Percentiles rank a stretch among this genome's conserved stretches.
phyloP scores from a whole-genome alignment of 345 rosid genomes.

The Noccaea bulbosa region DNA sequence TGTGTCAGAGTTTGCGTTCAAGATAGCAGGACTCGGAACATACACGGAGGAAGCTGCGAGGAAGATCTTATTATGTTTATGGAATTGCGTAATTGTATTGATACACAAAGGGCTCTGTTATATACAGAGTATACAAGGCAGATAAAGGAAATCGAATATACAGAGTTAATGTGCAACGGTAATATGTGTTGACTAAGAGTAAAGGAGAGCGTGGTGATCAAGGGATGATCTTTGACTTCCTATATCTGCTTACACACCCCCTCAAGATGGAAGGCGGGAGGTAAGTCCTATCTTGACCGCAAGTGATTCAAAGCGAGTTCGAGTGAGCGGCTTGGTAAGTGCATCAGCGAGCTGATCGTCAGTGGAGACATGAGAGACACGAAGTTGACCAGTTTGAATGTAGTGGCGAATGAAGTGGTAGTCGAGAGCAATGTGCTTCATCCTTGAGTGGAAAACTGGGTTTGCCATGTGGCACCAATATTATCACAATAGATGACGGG shows the following conservation, averaged over 20 bases:
- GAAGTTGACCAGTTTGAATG: neutral
- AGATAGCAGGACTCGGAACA: constrained; percentile 6
- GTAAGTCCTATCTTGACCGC: neutral
- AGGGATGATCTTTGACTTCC: no score
- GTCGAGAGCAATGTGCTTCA: neutral
- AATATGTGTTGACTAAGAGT: no score
- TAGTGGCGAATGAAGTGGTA: neutral
- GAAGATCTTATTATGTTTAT: neutral
- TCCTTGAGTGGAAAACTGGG: neutral
- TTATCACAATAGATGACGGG: neutral
- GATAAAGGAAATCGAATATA: no score
- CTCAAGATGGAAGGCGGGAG: neutral
- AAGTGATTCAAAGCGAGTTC: neutral
- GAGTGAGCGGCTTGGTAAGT: neutral
- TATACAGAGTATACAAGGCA: no score
- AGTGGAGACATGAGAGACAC: neutral
- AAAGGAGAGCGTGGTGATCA: no score
- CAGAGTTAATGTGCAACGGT: no score
- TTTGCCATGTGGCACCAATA: neutral
- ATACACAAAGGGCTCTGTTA: no score
- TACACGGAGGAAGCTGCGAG: neutral
- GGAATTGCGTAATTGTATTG: no score
- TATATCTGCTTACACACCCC: neutral
- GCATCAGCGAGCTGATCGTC: neutral
- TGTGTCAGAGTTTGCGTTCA: constrained; percentile 9